Evolutionary conservation across 1,284 basidiomycete genomes (phyloP).

Genomic region (Mrakiaceae sp.): DNA sequence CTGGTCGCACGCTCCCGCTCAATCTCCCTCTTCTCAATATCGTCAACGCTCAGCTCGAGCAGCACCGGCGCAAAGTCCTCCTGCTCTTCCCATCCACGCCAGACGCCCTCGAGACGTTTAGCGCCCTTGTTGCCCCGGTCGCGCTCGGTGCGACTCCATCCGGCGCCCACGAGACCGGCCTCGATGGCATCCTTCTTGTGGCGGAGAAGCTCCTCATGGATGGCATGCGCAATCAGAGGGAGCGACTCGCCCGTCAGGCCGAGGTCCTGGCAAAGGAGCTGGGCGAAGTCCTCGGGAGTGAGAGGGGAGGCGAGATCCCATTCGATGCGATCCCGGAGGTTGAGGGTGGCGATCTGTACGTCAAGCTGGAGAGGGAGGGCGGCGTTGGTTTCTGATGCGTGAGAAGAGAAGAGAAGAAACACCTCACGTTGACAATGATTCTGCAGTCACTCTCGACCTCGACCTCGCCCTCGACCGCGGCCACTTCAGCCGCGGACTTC

Average conservation of each 20-base stretch:
- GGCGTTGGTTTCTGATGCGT: neutral
- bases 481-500: neutral
- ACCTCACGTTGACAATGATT: conserved; percentile 73
- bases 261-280: conserved; percentile 69
- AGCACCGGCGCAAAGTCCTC: conserved; percentile 86
- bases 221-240: conserved; percentile 78
- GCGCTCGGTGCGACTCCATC: conserved; percentile 53
- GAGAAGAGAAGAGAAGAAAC: neutral
- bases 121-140: conserved; percentile 39
- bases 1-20: conserved; percentile 69
- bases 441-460: conserved; percentile 57
- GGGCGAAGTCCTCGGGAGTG: conserved; percentile 77
- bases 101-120: conserved; percentile 72
- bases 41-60: conserved; percentile 74
- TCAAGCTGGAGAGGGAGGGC: conserved; percentile 56
- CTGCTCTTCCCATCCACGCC: conserved; percentile 88
- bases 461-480: neutral
- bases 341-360: conserved; percentile 87
- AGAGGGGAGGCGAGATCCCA: conserved; percentile 92
- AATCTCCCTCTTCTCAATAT: conserved; percentile 74
- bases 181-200: conserved; percentile 92
- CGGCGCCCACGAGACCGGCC: conserved; percentile 67
- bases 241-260: conserved; percentile 78
- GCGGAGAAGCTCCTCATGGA: conserved; percentile 88
- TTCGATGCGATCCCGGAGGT: conserved; percentile 88